These are phyloP conservation scores for Aristolochia californica DNA, from an alignment of 164 flowering plant species.

Conservation along the genomic window DNA sequence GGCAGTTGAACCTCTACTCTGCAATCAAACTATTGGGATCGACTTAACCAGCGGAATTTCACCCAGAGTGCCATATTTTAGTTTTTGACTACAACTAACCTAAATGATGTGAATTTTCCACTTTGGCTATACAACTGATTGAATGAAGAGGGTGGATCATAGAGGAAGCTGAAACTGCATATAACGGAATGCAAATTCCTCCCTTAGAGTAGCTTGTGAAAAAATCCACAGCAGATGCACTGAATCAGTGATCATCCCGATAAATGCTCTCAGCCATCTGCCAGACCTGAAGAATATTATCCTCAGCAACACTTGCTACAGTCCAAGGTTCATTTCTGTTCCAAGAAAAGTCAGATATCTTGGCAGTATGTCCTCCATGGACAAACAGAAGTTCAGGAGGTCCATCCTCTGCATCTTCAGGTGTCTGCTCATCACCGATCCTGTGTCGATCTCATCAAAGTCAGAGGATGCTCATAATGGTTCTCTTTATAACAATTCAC, in stretches of 20 bases:
- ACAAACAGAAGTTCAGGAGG: constrained; percentile 90
- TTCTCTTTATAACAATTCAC: no score
- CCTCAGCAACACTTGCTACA: constrained; percentile 82
- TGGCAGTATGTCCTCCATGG: constrained; percentile 91
- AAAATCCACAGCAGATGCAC: constrained; percentile 1
- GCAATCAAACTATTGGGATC: no score
- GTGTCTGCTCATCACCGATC: constrained; percentile 86
- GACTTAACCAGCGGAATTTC: no score
- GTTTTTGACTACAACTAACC: no score
- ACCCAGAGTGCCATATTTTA: no score
- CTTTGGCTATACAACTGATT: no score
- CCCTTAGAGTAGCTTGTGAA: no score
- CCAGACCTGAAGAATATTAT: constrained; percentile 87
- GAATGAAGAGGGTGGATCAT: no score
- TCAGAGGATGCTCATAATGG: background rate
- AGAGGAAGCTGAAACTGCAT: no score
- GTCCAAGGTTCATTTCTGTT: constrained; percentile 78
- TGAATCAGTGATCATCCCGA: constrained; percentile 41
- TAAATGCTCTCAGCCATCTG: constrained; percentile 78
- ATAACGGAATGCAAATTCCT: no score
- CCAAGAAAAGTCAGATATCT: constrained; percentile 92
- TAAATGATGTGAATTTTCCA: no score
- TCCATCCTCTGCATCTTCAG: constrained; percentile 89
- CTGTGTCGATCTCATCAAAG: constrained; percentile 23
- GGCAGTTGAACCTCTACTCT: no score